A percentile compares a stretch with the other conserved stretches of the same genome.
These are phyloP conservation scores for Striga asiatica DNA, from an alignment of 257 asterid genomes.

Conservation along the genomic window DNA sequence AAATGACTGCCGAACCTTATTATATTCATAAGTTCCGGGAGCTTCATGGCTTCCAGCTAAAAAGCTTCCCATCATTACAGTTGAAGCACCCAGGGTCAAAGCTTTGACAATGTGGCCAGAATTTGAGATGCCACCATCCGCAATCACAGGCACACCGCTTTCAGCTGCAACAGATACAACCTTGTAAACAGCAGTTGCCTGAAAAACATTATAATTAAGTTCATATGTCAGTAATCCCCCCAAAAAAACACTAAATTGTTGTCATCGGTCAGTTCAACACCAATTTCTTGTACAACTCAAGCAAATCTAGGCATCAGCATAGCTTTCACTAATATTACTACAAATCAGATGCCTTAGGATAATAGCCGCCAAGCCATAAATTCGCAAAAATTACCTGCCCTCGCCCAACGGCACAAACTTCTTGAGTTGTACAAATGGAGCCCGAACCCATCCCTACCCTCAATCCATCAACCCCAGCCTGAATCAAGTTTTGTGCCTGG, in stretches of 20 bases:
- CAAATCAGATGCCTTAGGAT: background rate
- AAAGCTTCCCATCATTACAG: conserved; percentile 91
- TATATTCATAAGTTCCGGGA: conserved; percentile 61
- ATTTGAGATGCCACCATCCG: conserved; percentile 93
- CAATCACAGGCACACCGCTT: conserved; percentile 69
- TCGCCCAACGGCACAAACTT: conserved; percentile 89
- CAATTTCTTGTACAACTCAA: background rate
- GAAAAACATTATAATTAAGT: conserved; percentile 10
- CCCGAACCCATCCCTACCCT: conserved; percentile 98
- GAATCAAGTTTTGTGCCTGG: conserved; percentile 83
- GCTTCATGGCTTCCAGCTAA: conserved; percentile 90
- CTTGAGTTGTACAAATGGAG: conserved; percentile 88
- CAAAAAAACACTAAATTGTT: too few species aligned
- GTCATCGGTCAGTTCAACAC: too few species aligned
- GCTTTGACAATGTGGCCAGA: conserved; percentile 97
- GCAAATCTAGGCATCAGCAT: background rate
- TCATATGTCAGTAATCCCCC: background rate
- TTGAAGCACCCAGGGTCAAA: conserved; percentile 82
- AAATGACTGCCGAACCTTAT: conserved; percentile 49
- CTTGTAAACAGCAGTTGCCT: conserved; percentile 89
- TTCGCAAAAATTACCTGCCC: conserved; percentile 57
- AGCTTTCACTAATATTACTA: background rate
- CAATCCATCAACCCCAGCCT: conserved; percentile 76
- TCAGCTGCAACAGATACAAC: conserved; percentile 73
- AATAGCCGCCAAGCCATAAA: background rate